Evolutionary conservation across 2,329 filamentous ascomycete genomes (phyloP).

Genomic region (Colletotrichum agaves): DNA sequence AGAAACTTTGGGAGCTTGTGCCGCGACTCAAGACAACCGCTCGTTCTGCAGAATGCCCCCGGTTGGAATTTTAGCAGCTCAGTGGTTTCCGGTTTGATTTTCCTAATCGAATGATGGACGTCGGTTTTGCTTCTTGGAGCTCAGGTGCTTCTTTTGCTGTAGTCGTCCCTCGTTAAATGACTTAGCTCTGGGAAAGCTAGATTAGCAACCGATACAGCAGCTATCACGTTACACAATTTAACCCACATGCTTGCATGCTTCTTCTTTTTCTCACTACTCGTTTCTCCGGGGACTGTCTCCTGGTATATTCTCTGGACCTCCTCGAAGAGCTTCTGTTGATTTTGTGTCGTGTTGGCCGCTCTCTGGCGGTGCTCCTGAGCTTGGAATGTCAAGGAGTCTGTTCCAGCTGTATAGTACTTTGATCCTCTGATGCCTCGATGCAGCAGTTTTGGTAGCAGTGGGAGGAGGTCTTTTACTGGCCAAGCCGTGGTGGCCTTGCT

Average conservation of each 20-base stretch:
- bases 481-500: slow-evolving; percentile 68
- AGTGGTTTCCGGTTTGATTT: too few relatives aligned
- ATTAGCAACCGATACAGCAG: neutral
- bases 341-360: slow-evolving; percentile 63
- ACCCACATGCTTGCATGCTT: slow-evolving; percentile 62
- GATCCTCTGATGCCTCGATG: slow-evolving; percentile 60
- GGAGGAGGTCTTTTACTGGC: slow-evolving; percentile 58
- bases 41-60: neutral
- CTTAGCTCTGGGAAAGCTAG: slow-evolving; percentile 53
- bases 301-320: slow-evolving; percentile 61
- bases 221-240: neutral
- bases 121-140: slow-evolving; percentile 58
- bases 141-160: slow-evolving; percentile 59
- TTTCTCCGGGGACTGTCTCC: slow-evolving; percentile 57
- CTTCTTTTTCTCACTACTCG: slow-evolving; percentile 57
- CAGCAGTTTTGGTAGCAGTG: slow-evolving; percentile 58
- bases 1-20: neutral
- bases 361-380: slow-evolving; percentile 65
- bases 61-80: too few relatives aligned
- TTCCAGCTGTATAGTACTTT: slow-evolving; percentile 63
- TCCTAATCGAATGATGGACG: slow-evolving; percentile 20
- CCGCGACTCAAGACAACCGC: neutral
- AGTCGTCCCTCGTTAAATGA: slow-evolving; percentile 57
- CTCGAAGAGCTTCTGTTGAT: slow-evolving; percentile 59
- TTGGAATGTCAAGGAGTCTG: slow-evolving; percentile 64